A percentile compares a stretch with the other conserved stretches of the same genome.
phyloP scores from a whole-genome alignment of 768 basidiomycete genomes.

The Artomyces pyxidatus region DNA sequence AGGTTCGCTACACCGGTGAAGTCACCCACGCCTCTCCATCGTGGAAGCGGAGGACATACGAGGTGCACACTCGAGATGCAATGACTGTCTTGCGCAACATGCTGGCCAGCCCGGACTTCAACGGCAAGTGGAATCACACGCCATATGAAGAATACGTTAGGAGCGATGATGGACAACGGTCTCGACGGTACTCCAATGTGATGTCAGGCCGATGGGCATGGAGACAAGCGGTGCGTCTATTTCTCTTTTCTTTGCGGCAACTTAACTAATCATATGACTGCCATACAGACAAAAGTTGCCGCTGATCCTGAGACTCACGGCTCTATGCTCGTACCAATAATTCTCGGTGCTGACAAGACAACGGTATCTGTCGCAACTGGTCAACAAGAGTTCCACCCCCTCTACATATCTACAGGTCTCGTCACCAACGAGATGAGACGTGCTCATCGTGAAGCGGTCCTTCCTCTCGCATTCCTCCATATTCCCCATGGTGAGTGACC shows the following conservation, averaged over 20 bases:
- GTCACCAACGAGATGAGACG: conserved; percentile 12
- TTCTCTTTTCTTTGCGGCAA: too few relatives aligned
- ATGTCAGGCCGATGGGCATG: too few relatives aligned
- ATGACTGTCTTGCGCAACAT: not conserved
- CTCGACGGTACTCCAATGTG: too few relatives aligned
- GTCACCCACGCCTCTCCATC: not conserved
- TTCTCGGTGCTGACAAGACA: conserved; percentile 20
- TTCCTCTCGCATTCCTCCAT: conserved; percentile 12
- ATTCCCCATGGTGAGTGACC: conserved; percentile 14
- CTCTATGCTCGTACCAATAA: conserved; percentile 12
- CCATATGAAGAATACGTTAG: not conserved
- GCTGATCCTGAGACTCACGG: conserved; percentile 9
- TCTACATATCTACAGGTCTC: conserved; percentile 16
- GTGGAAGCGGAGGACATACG: not conserved
- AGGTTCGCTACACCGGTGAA: not conserved
- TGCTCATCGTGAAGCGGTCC: conserved; percentile 11
- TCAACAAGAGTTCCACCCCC: conserved; percentile 16
- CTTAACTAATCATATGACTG: conserved; percentile 1
- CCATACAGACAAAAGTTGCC: not conserved
- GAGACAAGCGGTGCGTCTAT: not conserved
- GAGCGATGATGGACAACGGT: too few relatives aligned
- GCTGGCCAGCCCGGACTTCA: not conserved
- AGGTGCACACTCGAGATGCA: not conserved
- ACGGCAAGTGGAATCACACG: not conserved
- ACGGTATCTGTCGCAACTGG: conserved; percentile 20